These are phyloP conservation scores for Suaeda aralocaspica DNA, from an alignment of 148 eudicot species.

Conservation along the genomic window DNA sequence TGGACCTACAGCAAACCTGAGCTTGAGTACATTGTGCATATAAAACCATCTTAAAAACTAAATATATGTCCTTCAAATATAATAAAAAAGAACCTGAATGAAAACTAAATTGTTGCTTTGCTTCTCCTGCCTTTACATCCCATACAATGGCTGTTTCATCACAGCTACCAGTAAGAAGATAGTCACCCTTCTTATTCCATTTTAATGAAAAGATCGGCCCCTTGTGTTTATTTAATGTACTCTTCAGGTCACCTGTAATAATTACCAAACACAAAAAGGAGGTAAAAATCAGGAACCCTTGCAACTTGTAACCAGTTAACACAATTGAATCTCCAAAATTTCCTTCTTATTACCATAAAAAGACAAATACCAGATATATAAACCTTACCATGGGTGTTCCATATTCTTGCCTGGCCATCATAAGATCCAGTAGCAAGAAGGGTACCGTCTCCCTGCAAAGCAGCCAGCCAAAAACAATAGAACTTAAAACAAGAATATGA, in stretches of 20 bases:
- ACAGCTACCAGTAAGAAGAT: constrained; percentile 69
- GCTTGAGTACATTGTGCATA: background rate
- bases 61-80: background rate
- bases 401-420: constrained; percentile 84
- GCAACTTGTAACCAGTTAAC: background rate
- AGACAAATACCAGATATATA: background rate
- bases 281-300: background rate
- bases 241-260: constrained; percentile 45
- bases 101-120: constrained; percentile 57
- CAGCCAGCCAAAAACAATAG: background rate
- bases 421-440: constrained; percentile 78
- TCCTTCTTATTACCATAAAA: background rate
- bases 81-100: constrained; percentile 43
- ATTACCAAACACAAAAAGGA: constrained; percentile 2
- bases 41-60: background rate
- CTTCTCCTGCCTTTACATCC: constrained; percentile 57
- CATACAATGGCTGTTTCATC: constrained; percentile 69
- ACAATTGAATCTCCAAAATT: background rate
- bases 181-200: constrained; percentile 77
- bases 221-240: constrained; percentile 51
- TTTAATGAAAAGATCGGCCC: constrained; percentile 62
- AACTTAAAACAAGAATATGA: background rate
- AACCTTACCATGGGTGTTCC: constrained; percentile 62
- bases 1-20: constrained; percentile 44
- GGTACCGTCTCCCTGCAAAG: constrained; percentile 58